Evolutionary conservation across 1,139 yeast genomes (phyloP).

Genomic region (Taphrina pruni): DNA sequence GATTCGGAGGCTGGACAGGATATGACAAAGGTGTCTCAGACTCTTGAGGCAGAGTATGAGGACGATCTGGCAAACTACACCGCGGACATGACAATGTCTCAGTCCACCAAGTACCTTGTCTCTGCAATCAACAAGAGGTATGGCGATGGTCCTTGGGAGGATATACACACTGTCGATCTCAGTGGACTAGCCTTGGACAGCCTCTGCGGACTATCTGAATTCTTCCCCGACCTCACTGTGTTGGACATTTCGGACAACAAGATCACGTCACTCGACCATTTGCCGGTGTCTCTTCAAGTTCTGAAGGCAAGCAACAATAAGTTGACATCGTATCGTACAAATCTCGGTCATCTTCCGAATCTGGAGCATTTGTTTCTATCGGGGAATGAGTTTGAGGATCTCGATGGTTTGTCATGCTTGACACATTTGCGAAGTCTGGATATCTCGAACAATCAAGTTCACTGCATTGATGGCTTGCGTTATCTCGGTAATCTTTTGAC

Average conservation of each 20-base stretch:
- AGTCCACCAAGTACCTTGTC: conserved; percentile 21
- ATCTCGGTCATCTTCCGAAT: conserved; percentile 49
- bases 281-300: conserved; percentile 50
- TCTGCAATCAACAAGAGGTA: conserved; percentile 32
- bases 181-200: conserved; percentile 50
- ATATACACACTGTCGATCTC: conserved; percentile 50
- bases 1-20: not conserved
- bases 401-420: conserved; percentile 47
- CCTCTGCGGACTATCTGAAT: conserved; percentile 51
- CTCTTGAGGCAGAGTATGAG: not conserved
- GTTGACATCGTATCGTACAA: conserved; percentile 48
- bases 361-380: conserved; percentile 51
- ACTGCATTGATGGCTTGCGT: conserved; percentile 49
- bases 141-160: conserved; percentile 50
- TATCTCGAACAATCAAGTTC: conserved; percentile 49
- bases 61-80: conserved; percentile 1
- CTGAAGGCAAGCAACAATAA: conserved; percentile 50
- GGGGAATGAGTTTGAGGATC: conserved; percentile 51
- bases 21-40: conserved; percentile 5
- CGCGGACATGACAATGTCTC: conserved; percentile 34
- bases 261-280: conserved; percentile 52
- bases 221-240: conserved; percentile 52
- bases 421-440: conserved; percentile 50
- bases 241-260: conserved; percentile 52
- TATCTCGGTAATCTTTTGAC: conserved; percentile 50